phyloP scores from a whole-genome alignment of 306 rosid species.

The Castanopsis chinensis region DNA sequence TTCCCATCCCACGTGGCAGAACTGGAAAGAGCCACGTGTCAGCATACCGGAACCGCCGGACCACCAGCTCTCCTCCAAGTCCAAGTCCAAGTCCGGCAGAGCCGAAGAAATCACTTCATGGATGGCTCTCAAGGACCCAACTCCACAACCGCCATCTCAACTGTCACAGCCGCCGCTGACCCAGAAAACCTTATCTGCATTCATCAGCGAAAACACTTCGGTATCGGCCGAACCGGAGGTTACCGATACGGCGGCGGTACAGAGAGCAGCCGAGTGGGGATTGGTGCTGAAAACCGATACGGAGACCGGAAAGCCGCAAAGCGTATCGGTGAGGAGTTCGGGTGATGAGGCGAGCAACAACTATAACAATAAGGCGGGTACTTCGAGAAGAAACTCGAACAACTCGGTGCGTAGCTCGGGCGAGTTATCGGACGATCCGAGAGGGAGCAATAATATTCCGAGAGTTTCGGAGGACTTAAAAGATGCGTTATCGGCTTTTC shows the following conservation, averaged over 20 bases:
- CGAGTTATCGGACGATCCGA: conserved; percentile 52
- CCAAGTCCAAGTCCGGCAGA: conserved; percentile 14
- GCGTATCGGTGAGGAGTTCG: conserved; percentile 62
- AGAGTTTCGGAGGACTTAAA: conserved; percentile 73
- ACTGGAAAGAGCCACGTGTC: conserved; percentile 33
- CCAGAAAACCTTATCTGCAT: conserved; percentile 36
- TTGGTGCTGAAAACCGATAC: conserved; percentile 70
- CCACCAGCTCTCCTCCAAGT: neutral
- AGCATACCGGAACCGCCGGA: conserved; percentile 16
- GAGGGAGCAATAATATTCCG: conserved; percentile 50
- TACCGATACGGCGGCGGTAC: conserved; percentile 47
- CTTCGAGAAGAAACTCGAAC: conserved; percentile 57
- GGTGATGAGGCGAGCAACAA: conserved; percentile 82
- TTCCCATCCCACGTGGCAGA: conserved; percentile 43
- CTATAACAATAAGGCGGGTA: conserved; percentile 18
- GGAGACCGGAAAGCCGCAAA: conserved; percentile 82
- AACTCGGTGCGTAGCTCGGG: conserved; percentile 69
- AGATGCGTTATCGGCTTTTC: conserved; percentile 79
- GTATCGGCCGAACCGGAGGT: conserved; percentile 27
- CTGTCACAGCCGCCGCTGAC: conserved; percentile 6
- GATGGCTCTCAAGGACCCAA: conserved; percentile 80
- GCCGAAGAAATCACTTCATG: conserved; percentile 62
- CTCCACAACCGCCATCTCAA: neutral
- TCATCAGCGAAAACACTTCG: conserved; percentile 10
- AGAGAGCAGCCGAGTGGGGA: conserved; percentile 98